Evolutionary conservation across 208 protist genomes (phyloP), one percentile per base, ranked within the genome.

Genomic region (Leishmania lainsoni): DNA sequence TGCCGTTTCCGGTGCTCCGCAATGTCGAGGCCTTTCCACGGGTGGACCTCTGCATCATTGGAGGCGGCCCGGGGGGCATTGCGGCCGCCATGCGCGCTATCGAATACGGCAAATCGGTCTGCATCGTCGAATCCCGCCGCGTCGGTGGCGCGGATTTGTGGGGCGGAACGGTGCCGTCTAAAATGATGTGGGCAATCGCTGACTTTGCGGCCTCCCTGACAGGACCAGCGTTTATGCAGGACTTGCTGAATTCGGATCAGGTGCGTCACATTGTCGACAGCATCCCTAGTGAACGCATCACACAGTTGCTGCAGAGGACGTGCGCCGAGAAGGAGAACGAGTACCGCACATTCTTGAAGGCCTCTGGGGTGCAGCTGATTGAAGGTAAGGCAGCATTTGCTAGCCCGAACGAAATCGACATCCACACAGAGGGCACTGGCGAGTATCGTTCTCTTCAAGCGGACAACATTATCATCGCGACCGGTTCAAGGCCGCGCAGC

Each of bases 391-490:
- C 89, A 4, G 81, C 87, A 65, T 96, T 96, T 65, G 78, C 85
- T 10, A 92, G 70, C 17, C 72, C 85, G 42, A 54, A 89, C 75
- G 90, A 94, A 74, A 59, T 96, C 42, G 89, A 92, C 63, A 80
- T 95, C 59, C 86, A 92, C 81, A 87, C 79, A 63, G 80, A 75
- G 39, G 81, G 79, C 35, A 87, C 75, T 0, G 89, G 86, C 16
- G 88, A 91, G 86, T 94, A 93, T 80, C 83, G 84, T 49, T 85
- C 88, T 2, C 75, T 95, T 22, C 85, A 81, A 0, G 88, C 90
- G 8, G 92, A 96, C 74, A 87, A 96, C 80, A 92, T 94, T 56
- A 56, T 96, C 74, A 94, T 96, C 65, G 92, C 92, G 16, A 96
- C 92, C 5, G 92, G 92, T 5, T 87, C 85, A 10, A 58, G 68